Percentiles rank a stretch among this genome's conserved stretches.
These are phyloP conservation scores for Botrytis paeoniae DNA, from an alignment of 2,329 filamentous ascomycete species.

Conservation along the genomic window DNA sequence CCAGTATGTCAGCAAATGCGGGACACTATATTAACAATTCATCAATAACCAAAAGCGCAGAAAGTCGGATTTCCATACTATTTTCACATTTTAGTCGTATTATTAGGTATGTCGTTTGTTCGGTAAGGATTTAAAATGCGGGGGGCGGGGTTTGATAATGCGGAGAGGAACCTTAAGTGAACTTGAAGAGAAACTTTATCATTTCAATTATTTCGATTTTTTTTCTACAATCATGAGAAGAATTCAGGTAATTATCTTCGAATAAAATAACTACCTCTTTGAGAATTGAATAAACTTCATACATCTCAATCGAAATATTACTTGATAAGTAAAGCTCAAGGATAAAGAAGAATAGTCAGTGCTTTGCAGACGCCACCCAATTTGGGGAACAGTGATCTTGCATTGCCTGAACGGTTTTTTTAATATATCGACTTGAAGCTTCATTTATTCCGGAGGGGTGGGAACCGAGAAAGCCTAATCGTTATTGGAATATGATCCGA, in stretches of 20 bases:
- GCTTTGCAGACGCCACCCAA: slow-evolving; percentile 14
- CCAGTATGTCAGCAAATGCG: neutral
- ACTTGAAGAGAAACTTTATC: neutral
- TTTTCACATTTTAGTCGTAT: neutral
- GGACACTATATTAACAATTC: neutral
- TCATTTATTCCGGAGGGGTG: neutral
- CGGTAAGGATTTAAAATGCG: neutral
- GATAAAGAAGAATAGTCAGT: neutral
- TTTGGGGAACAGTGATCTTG: slow-evolving; percentile 3
- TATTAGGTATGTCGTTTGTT: neutral
- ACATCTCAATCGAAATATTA: neutral
- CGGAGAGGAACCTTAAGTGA: neutral
- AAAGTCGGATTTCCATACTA: neutral
- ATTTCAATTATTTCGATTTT: neutral
- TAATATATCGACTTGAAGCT: slow-evolving; percentile 1
- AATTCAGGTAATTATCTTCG: neutral
- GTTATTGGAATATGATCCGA: neutral
- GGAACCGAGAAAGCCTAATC: neutral
- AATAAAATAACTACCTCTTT: neutral
- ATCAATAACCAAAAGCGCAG: neutral
- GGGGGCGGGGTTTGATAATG: neutral
- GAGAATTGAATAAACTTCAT: neutral
- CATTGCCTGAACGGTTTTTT: slow-evolving; percentile 8
- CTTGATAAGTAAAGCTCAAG: neutral
- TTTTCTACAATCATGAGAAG: neutral